These are phyloP conservation scores for Arthrobotrys musiformis DNA, from an alignment of 2,329 filamentous ascomycete species.

Conservation along the genomic window DNA sequence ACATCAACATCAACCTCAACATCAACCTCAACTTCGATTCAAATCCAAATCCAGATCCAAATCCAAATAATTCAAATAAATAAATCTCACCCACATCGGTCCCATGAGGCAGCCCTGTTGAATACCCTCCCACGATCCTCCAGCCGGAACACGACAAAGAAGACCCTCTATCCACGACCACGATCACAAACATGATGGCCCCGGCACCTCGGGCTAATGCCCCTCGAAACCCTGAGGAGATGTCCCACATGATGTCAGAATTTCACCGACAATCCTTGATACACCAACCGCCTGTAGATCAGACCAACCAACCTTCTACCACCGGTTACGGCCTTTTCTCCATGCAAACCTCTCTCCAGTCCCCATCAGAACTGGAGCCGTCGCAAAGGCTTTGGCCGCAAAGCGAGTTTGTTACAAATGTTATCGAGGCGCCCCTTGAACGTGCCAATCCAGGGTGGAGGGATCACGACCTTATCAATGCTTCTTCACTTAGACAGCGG, in stretches of 20 bases:
- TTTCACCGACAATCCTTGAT: conserved; percentile 49
- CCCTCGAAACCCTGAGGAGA: conserved; percentile 46
- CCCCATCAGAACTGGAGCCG: conserved; percentile 37
- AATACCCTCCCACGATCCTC: too few species aligned
- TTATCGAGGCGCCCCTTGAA: conserved; percentile 49
- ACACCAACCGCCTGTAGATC: conserved; percentile 34
- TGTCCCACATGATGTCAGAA: conserved; percentile 51
- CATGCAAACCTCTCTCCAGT: conserved; percentile 32
- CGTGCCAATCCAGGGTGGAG: conserved; percentile 42
- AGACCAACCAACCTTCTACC: conserved; percentile 39
- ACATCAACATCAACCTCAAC: background rate
- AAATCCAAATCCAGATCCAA: too few species aligned
- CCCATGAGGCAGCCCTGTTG: background rate
- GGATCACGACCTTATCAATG: conserved; percentile 32
- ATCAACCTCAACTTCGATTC: background rate
- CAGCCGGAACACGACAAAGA: background rate
- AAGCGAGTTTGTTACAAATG: conserved; percentile 45
- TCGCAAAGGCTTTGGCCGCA: conserved; percentile 48
- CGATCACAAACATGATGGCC: conserved; percentile 31
- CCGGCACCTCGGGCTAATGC: conserved; percentile 5
- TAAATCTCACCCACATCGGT: background rate
- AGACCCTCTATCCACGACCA: background rate
- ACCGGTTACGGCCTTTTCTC: conserved; percentile 46
- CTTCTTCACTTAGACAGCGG: conserved; percentile 36
- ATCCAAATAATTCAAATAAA: too few species aligned